phyloP scores from a whole-genome alignment of 139 green algal species.

The Auxenochlorella pyrenoidosa region DNA sequence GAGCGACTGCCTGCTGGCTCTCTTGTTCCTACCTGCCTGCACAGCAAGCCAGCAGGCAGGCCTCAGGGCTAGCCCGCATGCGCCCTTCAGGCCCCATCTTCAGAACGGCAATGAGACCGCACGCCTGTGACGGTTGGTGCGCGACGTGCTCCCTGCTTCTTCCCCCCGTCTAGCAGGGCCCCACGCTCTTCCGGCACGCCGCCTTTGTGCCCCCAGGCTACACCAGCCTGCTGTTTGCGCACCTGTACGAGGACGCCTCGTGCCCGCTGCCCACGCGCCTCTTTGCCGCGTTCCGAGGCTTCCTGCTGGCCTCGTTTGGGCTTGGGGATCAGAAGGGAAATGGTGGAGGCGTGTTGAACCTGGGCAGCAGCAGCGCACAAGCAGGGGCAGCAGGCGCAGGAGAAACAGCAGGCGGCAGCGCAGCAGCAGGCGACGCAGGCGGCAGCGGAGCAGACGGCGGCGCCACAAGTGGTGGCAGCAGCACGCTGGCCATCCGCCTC shows the following conservation, averaged over 20 bases:
- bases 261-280: slow-evolving; percentile 43
- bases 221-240: slow-evolving; percentile 52
- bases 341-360: too few species aligned
- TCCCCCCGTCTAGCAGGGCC: neutral
- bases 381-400: neutral
- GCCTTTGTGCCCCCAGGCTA: slow-evolving; percentile 54
- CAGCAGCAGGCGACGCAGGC: neutral
- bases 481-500: neutral
- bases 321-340: neutral
- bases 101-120: too few species aligned
- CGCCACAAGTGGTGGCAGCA: neutral
- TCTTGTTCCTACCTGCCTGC: too few species aligned
- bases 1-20: neutral
- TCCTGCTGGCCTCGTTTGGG: slow-evolving; percentile 33
- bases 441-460: neutral
- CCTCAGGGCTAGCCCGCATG: too few species aligned
- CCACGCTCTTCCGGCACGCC: slow-evolving; percentile 7
- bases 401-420: neutral
- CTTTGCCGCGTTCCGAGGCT: slow-evolving; percentile 50
- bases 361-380: neutral
- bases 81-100: too few species aligned
- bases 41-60: neutral
- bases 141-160: neutral
- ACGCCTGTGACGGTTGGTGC: too few species aligned
- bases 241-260: slow-evolving; percentile 47